These are phyloP conservation scores for Colletotrichum sp. DNA, from an alignment of 2,329 filamentous ascomycete genomes.

Conservation along the genomic window DNA sequence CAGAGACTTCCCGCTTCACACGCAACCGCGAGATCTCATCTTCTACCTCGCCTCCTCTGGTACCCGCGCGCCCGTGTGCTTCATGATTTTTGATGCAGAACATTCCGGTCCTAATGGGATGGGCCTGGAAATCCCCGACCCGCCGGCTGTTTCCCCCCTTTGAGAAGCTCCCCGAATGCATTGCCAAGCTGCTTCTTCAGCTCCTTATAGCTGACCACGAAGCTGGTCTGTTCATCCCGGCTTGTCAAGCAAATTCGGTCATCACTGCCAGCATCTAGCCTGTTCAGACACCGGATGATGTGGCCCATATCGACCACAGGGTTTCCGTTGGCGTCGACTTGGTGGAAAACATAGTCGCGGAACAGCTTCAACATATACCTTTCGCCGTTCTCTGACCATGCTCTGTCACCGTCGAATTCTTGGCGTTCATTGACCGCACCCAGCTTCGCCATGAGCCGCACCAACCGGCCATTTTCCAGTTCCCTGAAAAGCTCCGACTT, in stretches of 20 bases:
- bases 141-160: slow-evolving; percentile 41
- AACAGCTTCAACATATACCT: slow-evolving; percentile 94
- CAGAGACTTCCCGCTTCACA: not conserved
- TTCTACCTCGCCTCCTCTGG: not conserved
- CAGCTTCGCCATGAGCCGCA: slow-evolving; percentile 81
- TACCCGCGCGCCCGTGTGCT: not conserved
- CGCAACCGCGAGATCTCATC: not conserved
- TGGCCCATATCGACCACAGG: slow-evolving; percentile 88
- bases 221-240: slow-evolving; percentile 87
- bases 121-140: slow-evolving; percentile 34
- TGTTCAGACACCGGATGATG: slow-evolving; percentile 86
- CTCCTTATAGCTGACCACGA: slow-evolving; percentile 90
- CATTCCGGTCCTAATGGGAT: slow-evolving; percentile 25
- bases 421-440: slow-evolving; percentile 88
- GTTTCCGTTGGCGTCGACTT: slow-evolving; percentile 84
- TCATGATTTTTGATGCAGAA: not conserved
- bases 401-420: slow-evolving; percentile 77
- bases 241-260: slow-evolving; percentile 87
- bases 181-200: slow-evolving; percentile 70
- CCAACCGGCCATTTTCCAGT: slow-evolving; percentile 86
- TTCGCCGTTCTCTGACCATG: slow-evolving; percentile 92
- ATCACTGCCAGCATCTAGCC: slow-evolving; percentile 87
- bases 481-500: slow-evolving; percentile 77
- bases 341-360: slow-evolving; percentile 96
- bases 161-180: slow-evolving; percentile 64